Evolutionary conservation across 2,329 filamentous ascomycete species (phyloP).

Genomic region (Trichophyton equinum): DNA sequence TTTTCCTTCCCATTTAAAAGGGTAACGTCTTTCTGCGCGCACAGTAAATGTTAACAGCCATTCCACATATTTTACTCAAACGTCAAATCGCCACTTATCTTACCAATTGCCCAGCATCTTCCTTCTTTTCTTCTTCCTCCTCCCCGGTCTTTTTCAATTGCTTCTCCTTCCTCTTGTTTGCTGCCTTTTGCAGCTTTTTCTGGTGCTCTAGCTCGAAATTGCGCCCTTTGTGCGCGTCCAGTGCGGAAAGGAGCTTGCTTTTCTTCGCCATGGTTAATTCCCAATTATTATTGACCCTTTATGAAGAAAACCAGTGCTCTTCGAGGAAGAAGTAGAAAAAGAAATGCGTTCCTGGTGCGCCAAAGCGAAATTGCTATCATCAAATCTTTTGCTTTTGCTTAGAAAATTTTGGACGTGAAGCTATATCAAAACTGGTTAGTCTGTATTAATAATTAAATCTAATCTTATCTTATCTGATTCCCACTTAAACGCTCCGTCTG

Average conservation of each 20-base stretch:
- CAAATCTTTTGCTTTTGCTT: neutral
- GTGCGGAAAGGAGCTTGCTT: constrained; percentile 46
- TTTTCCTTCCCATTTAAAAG: constrained; percentile 29
- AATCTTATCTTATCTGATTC: constrained; percentile 7
- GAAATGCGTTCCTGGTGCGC: neutral
- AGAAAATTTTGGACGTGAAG: constrained; percentile 7
- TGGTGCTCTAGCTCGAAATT: constrained; percentile 70
- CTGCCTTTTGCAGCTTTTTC: constrained; percentile 47
- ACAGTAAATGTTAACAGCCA: neutral
- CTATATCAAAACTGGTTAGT: constrained; percentile 3
- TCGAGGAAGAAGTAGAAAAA: neutral
- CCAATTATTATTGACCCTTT: neutral
- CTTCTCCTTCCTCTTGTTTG: constrained; percentile 32
- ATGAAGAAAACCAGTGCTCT: neutral
- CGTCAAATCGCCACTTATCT: neutral
- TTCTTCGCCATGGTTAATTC: constrained; percentile 37
- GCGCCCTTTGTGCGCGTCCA: constrained; percentile 46
- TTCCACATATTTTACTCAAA: neutral
- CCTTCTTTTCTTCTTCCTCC: constrained; percentile 11
- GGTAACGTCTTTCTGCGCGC: constrained; percentile 9
- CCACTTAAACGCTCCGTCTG: neutral
- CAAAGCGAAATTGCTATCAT: neutral
- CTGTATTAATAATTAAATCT: neutral
- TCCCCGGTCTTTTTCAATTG: constrained; percentile 20
- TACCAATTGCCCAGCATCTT: constrained; percentile 9